These are phyloP conservation scores for Plantago major DNA, from an alignment of 257 asterid genomes.

Conservation along the genomic window DNA sequence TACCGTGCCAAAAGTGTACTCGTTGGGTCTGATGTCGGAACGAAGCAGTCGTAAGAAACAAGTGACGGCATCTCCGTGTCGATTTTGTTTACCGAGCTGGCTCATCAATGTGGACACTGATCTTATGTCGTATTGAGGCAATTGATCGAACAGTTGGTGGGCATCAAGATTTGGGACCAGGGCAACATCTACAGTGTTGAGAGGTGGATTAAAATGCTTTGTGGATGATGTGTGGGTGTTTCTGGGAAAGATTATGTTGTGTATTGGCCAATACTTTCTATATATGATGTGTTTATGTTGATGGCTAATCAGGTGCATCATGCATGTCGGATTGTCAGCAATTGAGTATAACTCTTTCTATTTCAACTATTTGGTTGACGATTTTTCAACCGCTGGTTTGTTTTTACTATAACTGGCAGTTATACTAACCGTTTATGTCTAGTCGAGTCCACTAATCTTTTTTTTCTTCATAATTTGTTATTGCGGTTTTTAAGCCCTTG, in stretches of 20 bases:
- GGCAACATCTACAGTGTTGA: neutral
- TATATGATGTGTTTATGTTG: slow-evolving; percentile 15
- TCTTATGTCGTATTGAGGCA: slow-evolving; percentile 46
- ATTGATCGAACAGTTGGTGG: slow-evolving; percentile 48
- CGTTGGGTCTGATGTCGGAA: slow-evolving; percentile 48
- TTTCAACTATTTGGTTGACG: too few species aligned
- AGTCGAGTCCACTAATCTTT: too few species aligned
- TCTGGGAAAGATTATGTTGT: neutral
- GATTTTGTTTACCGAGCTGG: slow-evolving; percentile 43
- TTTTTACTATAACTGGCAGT: too few species aligned
- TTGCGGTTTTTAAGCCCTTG: too few species aligned
- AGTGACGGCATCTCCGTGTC: slow-evolving; percentile 43
- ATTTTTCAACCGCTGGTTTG: too few species aligned
- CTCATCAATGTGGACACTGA: slow-evolving; percentile 51
- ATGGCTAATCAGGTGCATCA: neutral
- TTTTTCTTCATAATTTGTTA: too few species aligned
- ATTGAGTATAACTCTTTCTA: too few species aligned
- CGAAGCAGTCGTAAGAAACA: slow-evolving; percentile 49
- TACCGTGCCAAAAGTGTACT: slow-evolving; percentile 64
- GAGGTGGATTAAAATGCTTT: neutral
- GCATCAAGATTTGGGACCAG: slow-evolving; percentile 15
- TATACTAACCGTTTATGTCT: too few species aligned
- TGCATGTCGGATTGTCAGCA: neutral
- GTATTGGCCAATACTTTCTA: slow-evolving; percentile 6
- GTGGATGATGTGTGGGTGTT: slow-evolving; percentile 12